phyloP scores from a whole-genome alignment of 2,329 filamentous ascomycete species.

The Zasmidium citrigriseum region DNA sequence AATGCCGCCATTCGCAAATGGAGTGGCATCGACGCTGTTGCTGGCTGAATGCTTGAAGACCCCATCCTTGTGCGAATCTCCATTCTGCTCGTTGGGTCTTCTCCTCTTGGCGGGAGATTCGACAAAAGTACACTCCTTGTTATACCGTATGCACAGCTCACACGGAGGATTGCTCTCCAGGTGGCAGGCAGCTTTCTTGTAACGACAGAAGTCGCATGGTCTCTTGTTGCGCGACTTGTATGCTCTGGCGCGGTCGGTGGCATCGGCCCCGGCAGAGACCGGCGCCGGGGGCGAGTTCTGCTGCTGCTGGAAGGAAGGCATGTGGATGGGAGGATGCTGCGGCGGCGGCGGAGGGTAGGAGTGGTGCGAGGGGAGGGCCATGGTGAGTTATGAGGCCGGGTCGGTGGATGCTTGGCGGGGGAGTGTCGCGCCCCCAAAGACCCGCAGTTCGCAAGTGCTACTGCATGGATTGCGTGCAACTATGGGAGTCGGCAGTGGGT shows the following conservation, averaged over 20 bases:
- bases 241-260: conserved; percentile 33
- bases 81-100: conserved; percentile 31
- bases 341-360: conserved; percentile 10
- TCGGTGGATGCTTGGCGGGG: neutral
- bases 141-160: conserved; percentile 45
- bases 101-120: conserved; percentile 39
- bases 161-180: conserved; percentile 46
- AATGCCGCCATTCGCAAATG: conserved; percentile 23
- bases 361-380: conserved; percentile 4
- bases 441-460: neutral
- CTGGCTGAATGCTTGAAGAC: conserved; percentile 18
- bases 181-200: conserved; percentile 48
- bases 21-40: conserved; percentile 20
- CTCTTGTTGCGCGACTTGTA: conserved; percentile 42
- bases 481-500: neutral
- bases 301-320: conserved; percentile 6
- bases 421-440: neutral
- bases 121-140: conserved; percentile 48
- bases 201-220: conserved; percentile 51
- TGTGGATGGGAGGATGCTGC: conserved; percentile 2
- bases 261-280: conserved; percentile 4
- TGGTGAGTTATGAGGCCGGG: neutral
- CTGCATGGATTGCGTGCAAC: neutral
- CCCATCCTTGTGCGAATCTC: conserved; percentile 16
- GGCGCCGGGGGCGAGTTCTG: conserved; percentile 8